phyloP scores from a whole-genome alignment of 345 rosid species.

The Citrus australasica region DNA sequence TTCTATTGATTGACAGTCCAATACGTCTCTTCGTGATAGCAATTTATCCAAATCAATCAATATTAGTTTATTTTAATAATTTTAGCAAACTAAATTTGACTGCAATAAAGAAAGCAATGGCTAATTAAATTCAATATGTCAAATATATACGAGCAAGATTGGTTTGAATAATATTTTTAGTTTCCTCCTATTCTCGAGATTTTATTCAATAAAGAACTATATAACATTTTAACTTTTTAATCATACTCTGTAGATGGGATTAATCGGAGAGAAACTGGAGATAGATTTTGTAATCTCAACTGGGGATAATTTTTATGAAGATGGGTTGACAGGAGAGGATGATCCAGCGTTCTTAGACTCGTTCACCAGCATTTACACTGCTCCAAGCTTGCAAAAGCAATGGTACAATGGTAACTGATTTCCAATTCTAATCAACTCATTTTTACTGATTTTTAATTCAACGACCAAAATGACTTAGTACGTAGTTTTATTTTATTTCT shows the following conservation, averaged over 20 bases:
- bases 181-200: too few species aligned
- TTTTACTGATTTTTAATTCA: not conserved
- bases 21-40: too few species aligned
- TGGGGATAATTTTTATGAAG: constrained; percentile 52
- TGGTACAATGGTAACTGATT: constrained; percentile 62
- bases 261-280: constrained; percentile 36
- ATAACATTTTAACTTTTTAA: not conserved
- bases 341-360: constrained; percentile 44
- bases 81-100: not conserved
- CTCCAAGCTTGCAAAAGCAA: constrained; percentile 68
- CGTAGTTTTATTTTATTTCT: not conserved
- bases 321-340: constrained; percentile 37
- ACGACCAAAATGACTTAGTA: not conserved
- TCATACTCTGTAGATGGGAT: constrained; percentile 40
- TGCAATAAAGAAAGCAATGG: not conserved
- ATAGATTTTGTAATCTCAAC: constrained; percentile 47
- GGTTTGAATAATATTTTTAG: not conserved
- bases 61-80: too few species aligned
- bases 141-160: not conserved
- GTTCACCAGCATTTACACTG: constrained; percentile 52
- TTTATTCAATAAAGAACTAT: too few species aligned
- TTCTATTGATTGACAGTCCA: too few species aligned
- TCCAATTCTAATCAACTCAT: not conserved
- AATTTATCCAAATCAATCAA: not conserved
- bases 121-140: not conserved